Conservation (phyloP, 345 rosid species). For the Hibiscus mutabilis region DNA sequence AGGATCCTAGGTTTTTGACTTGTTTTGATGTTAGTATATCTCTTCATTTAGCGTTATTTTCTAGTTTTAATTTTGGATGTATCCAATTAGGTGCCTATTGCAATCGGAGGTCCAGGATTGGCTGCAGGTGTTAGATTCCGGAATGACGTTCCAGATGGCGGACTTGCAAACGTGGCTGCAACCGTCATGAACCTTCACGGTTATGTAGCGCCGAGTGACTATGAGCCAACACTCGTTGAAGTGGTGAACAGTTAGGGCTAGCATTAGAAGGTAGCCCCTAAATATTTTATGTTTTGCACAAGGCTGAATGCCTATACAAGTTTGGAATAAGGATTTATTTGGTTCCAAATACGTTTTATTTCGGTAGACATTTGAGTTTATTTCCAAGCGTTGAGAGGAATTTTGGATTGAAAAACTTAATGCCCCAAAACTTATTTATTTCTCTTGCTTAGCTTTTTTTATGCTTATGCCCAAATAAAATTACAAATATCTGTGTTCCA, state of each 20-base stretch:
- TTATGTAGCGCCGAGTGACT: constrained; percentile 72
- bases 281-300: not conserved
- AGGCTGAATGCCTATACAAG: not conserved
- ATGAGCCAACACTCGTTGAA: constrained; percentile 81
- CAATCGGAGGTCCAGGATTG: constrained; percentile 92
- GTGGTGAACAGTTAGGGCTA: constrained; percentile 37
- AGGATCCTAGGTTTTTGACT: not conserved
- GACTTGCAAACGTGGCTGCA: constrained; percentile 95
- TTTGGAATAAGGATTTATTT: constrained; percentile 5
- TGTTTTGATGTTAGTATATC: not conserved
- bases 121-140: constrained; percentile 62
- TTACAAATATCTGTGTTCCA: no score
- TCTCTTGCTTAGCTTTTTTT: no score
- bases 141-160: constrained; percentile 49
- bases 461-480: no score
- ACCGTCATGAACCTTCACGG: constrained; percentile 94
- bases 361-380: not conserved
- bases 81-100: constrained; percentile 69
- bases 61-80: not conserved
- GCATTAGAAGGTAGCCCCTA: not conserved
- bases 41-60: not conserved
- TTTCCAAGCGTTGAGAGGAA: not conserved
- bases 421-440: no score
- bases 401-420: not conserved
- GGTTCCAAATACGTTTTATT: not conserved